Conservation (phyloP, 305 asterid species). For the Fraxinus baroniana region DNA sequence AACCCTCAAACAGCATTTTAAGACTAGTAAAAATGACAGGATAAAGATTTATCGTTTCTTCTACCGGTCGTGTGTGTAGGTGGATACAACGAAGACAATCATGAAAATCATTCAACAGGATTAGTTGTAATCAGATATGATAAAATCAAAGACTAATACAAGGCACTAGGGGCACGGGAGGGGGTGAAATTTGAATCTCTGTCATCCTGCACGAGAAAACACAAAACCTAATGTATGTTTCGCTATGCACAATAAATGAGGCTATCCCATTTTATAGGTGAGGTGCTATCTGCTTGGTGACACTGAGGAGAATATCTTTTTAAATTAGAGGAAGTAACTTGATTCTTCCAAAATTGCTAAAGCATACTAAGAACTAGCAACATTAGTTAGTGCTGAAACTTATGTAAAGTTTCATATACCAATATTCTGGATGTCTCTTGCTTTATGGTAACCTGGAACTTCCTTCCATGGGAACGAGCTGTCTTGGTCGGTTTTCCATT, state of each 20-base stretch:
- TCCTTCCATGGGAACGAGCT: slow-evolving; percentile 87
- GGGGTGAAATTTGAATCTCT: neutral
- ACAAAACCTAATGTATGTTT: neutral
- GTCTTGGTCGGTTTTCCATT: slow-evolving; percentile 85
- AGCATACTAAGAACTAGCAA: neutral
- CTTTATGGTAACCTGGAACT: slow-evolving; percentile 79
- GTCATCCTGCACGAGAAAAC: neutral
- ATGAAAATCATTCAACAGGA: neutral
- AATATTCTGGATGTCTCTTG: slow-evolving; percentile 82
- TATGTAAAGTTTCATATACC: slow-evolving; percentile 40
- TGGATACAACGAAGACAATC: neutral
- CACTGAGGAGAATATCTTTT: neutral
- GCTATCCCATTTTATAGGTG: neutral
- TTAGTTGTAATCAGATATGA: neutral
- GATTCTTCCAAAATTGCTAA: neutral
- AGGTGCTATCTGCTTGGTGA: neutral
- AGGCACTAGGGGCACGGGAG: neutral
- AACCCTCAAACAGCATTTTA: neutral
- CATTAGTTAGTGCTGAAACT: neutral
- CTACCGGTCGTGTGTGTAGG: neutral
- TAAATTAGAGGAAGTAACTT: neutral
- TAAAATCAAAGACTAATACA: neutral
- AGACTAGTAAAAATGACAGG: neutral
- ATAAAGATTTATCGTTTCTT: neutral
- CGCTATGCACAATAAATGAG: neutral